Evolutionary conservation across 768 basidiomycete species (phyloP).

Genomic region (Neoboletus magnificus): DNA sequence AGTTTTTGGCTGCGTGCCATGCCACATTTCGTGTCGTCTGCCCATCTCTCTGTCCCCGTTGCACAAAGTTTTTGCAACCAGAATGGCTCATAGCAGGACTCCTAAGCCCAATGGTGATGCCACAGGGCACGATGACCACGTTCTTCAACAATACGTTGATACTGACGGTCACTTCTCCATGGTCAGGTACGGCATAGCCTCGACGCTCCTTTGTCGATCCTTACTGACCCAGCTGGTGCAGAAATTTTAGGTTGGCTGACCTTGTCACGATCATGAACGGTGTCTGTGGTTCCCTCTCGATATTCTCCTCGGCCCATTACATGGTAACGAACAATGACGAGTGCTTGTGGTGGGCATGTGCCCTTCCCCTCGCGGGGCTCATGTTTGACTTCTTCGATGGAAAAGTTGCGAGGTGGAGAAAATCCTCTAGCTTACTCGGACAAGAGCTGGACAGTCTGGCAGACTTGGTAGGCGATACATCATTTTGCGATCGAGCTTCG

Average conservation of each 20-base stretch:
- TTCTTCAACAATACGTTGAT: slow-evolving; percentile 79
- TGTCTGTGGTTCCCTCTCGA: slow-evolving; percentile 93
- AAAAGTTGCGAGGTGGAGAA: slow-evolving; percentile 96
- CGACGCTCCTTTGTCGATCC: slow-evolving; percentile 11
- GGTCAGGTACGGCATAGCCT: slow-evolving; percentile 63
- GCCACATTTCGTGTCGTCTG: slow-evolving; percentile 32
- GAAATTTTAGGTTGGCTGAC: slow-evolving; percentile 97
- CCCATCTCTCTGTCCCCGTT: slow-evolving; percentile 3
- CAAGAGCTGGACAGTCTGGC: slow-evolving; percentile 98
- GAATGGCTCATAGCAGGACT: slow-evolving; percentile 31
- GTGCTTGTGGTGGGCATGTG: slow-evolving; percentile 83
- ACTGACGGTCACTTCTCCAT: slow-evolving; percentile 96
- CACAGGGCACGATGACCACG: slow-evolving; percentile 25
- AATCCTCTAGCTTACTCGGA: slow-evolving; percentile 91
- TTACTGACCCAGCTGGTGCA: slow-evolving; percentile 32
- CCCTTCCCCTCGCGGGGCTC: slow-evolving; percentile 87
- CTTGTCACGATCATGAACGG: slow-evolving; percentile 99
- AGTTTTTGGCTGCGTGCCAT: slow-evolving; percentile 4
- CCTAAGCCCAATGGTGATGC: slow-evolving; percentile 20
- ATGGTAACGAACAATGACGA: slow-evolving; percentile 73
- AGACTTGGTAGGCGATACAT: slow-evolving; percentile 61
- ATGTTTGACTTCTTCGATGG: slow-evolving; percentile 98
- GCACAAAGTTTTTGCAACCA: neutral
- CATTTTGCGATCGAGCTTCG: slow-evolving; percentile 1
- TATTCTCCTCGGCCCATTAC: slow-evolving; percentile 92